These are phyloP conservation scores for Emmonsia crescens DNA, from an alignment of 2,329 filamentous ascomycete species.

Conservation along the genomic window DNA sequence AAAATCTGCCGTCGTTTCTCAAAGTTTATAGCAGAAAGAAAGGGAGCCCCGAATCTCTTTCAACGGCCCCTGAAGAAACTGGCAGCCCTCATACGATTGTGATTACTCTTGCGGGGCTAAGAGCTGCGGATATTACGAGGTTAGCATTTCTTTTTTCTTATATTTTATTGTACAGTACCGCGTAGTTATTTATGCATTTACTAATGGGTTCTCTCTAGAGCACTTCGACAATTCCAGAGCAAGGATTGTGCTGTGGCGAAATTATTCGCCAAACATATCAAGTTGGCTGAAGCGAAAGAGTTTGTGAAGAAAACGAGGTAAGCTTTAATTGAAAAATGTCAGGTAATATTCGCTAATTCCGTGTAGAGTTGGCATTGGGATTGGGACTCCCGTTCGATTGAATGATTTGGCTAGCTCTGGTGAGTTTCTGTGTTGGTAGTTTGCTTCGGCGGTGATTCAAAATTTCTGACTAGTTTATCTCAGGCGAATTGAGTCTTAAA, in stretches of 20 bases:
- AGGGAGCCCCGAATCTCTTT: constrained; percentile 42
- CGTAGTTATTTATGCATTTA: constrained; percentile 4
- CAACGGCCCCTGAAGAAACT: constrained; percentile 54
- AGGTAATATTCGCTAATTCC: background rate
- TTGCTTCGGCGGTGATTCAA: background rate
- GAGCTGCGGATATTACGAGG: constrained; percentile 76
- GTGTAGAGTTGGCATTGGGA: constrained; percentile 67
- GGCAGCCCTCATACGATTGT: constrained; percentile 78
- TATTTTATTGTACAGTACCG: constrained; percentile 10
- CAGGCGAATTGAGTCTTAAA: constrained; percentile 58
- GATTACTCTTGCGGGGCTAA: constrained; percentile 70
- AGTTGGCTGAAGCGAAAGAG: constrained; percentile 72
- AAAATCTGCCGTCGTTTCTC: constrained; percentile 68
- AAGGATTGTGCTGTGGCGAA: constrained; percentile 75
- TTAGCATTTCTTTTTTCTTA: constrained; percentile 24
- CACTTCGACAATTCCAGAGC: constrained; percentile 65
- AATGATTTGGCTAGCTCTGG: constrained; percentile 73
- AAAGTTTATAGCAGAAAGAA: constrained; percentile 48
- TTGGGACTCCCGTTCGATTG: constrained; percentile 78
- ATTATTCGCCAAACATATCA: constrained; percentile 97
- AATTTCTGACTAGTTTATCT: constrained; percentile 12
- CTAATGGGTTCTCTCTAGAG: constrained; percentile 33
- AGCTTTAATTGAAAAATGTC: constrained; percentile 9
- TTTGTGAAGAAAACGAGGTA: constrained; percentile 56
- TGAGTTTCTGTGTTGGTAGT: constrained; percentile 29